phyloP scores from a whole-genome alignment of 1,139 yeast species.

The Hyphopichia khmerensis region DNA sequence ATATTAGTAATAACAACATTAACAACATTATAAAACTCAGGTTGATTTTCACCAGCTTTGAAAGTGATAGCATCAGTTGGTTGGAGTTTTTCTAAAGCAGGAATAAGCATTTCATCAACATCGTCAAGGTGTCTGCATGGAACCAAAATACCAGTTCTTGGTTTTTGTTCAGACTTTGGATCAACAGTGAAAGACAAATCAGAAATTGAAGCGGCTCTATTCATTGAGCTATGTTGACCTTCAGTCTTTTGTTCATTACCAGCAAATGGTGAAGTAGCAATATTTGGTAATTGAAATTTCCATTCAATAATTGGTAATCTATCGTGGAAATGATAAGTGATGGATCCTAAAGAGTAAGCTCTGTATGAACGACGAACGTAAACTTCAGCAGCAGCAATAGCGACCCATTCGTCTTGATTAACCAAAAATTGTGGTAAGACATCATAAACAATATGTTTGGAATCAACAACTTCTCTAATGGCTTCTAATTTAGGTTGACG shows the following conservation, averaged over 20 bases:
- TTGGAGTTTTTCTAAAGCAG: slow-evolving; percentile 74
- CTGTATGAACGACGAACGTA: slow-evolving; percentile 96
- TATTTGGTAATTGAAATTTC: slow-evolving; percentile 85
- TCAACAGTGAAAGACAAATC: slow-evolving; percentile 86
- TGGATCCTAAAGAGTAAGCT: slow-evolving; percentile 84
- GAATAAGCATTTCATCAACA: slow-evolving; percentile 74
- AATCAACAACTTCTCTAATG: slow-evolving; percentile 89
- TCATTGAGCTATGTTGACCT: slow-evolving; percentile 43
- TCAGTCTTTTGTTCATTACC: slow-evolving; percentile 52
- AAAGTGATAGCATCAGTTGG: slow-evolving; percentile 38
- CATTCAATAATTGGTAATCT: slow-evolving; percentile 75
- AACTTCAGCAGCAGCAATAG: slow-evolving; percentile 95
- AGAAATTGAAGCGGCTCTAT: slow-evolving; percentile 88
- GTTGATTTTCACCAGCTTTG: slow-evolving; percentile 33
- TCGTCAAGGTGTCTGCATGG: slow-evolving; percentile 87
- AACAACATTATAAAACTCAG: slow-evolving; percentile 68
- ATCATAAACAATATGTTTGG: slow-evolving; percentile 94
- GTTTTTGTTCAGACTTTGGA: slow-evolving; percentile 49
- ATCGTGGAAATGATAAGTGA: slow-evolving; percentile 61
- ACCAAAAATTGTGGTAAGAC: slow-evolving; percentile 89
- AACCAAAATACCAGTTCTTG: slow-evolving; percentile 84
- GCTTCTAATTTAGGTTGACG: slow-evolving; percentile 79
- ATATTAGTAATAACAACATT: slow-evolving; percentile 74
- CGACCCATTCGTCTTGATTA: slow-evolving; percentile 82
- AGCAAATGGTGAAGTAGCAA: slow-evolving; percentile 64